Evolutionary conservation across 1,284 basidiomycete genomes (phyloP).

Genomic region (Trichosporon sp.): DNA sequence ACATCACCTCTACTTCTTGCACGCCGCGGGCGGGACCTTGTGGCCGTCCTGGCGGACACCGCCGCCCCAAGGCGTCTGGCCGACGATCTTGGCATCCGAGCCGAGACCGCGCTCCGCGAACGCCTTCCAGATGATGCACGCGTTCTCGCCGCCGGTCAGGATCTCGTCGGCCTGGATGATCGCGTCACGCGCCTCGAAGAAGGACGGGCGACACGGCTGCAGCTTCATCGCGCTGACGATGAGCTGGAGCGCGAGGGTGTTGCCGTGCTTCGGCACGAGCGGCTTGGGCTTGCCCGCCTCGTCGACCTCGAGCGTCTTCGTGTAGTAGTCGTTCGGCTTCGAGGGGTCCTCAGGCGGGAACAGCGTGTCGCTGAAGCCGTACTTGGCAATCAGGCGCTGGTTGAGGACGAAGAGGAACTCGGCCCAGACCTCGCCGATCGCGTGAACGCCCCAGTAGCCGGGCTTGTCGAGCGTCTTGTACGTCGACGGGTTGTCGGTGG

Average conservation of each 20-base stretch:
- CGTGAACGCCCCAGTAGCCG: constrained; percentile 56
- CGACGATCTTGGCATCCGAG: constrained; percentile 64
- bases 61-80: constrained; percentile 90
- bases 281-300: constrained; percentile 55
- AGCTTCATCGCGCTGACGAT: constrained; percentile 90
- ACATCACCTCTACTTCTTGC: constrained; percentile 28
- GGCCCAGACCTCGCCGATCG: constrained; percentile 94
- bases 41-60: constrained; percentile 58
- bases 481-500: constrained; percentile 76
- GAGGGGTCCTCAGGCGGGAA: constrained; percentile 65
- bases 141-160: constrained; percentile 87
- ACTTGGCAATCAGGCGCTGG: constrained; percentile 68
- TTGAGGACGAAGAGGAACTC: constrained; percentile 83
- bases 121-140: constrained; percentile 80
- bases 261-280: constrained; percentile 83
- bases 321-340: constrained; percentile 64
- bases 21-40: constrained; percentile 48
- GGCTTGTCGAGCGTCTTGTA: constrained; percentile 96
- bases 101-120: constrained; percentile 82
- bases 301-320: constrained; percentile 34
- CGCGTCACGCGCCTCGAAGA: constrained; percentile 88
- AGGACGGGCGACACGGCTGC: constrained; percentile 82
- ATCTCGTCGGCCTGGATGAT: constrained; percentile 89
- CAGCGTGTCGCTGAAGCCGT: constrained; percentile 71
- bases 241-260: constrained; percentile 80